Conservation (phyloP, 2,329 filamentous ascomycete species). For the Fonsecaea erecta region DNA sequence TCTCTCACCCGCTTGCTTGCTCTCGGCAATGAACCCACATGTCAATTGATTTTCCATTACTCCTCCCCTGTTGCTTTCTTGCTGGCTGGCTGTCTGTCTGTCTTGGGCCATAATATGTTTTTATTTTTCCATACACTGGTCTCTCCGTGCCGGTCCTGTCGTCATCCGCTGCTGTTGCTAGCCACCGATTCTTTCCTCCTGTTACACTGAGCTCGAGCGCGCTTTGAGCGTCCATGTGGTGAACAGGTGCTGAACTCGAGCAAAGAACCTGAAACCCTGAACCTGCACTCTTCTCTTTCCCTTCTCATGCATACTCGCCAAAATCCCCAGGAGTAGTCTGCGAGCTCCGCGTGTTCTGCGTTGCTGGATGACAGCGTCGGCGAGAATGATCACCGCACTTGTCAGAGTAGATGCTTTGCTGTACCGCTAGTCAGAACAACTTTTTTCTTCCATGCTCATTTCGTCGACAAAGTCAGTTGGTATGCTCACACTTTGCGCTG, state of each 20-base stretch:
- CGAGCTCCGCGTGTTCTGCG: not conserved
- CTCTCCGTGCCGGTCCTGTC: not conserved
- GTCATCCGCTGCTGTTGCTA: not conserved
- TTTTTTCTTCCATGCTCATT: not conserved
- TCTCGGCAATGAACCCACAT: not conserved
- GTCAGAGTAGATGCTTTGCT: not conserved
- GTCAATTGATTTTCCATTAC: not conserved
- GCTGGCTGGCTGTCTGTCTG: not conserved
- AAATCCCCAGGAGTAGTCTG: not conserved
- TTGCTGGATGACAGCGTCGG: not conserved
- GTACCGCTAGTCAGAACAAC: not conserved
- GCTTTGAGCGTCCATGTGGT: not conserved
- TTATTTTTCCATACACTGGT: not conserved
- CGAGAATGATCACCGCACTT: not conserved
- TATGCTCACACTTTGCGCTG: not conserved
- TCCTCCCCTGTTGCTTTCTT: not conserved
- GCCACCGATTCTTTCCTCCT: not conserved
- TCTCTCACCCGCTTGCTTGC: not conserved
- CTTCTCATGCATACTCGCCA: not conserved
- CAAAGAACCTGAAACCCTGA: not conserved
- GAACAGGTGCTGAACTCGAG: not conserved
- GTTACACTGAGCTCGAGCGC: not conserved
- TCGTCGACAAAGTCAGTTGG: not conserved
- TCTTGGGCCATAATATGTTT: not conserved
- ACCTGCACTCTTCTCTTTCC: not conserved